phyloP scores from a whole-genome alignment of 2,329 filamentous ascomycete genomes.

The Penicillium vulpinum region DNA sequence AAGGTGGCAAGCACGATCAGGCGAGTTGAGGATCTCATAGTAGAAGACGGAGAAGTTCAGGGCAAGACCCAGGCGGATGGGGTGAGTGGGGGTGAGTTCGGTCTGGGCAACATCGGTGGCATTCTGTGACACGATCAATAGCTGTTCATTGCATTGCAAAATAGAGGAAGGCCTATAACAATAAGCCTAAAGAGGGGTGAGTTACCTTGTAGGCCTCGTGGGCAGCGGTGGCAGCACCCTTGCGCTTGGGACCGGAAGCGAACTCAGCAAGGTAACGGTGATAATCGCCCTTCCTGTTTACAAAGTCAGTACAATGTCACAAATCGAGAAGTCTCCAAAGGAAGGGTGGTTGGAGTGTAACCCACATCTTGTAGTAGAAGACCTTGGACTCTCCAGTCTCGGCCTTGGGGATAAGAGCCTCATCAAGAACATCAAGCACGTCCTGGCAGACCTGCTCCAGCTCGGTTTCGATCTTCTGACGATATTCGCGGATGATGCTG shows the following conservation, averaged over 20 bases:
- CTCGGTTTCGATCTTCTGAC: constrained; percentile 96
- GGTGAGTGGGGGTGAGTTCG: constrained; percentile 94
- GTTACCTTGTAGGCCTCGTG: constrained; percentile 96
- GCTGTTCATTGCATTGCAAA: not conserved
- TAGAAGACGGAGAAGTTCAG: constrained; percentile 99
- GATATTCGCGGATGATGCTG: constrained; percentile 90
- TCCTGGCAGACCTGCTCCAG: constrained; percentile 98
- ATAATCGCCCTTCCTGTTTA: constrained; percentile 96
- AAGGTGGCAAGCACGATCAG: constrained; percentile 94
- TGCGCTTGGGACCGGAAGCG: constrained; percentile 90
- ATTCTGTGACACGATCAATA: constrained; percentile 53
- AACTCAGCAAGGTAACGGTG: constrained; percentile 99
- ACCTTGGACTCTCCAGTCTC: constrained; percentile 98
- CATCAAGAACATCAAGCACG: constrained; percentile 90
- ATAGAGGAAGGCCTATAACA: not conserved
- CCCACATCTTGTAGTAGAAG: constrained; percentile 99
- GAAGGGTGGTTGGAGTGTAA: not conserved
- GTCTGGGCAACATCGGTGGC: constrained; percentile 98
- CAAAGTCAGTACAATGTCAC: constrained; percentile 78
- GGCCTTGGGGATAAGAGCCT: constrained; percentile 91
- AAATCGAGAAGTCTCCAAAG: not conserved
- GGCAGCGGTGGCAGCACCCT: constrained; percentile 89
- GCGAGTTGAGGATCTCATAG: constrained; percentile 98
- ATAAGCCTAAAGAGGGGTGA: constrained; percentile 25
- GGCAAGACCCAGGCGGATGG: constrained; percentile 94